Base-by-base conservation (phyloP, 2,329 filamentous ascomycete genomes). In the Arthrocladium fulminans region DNA sequence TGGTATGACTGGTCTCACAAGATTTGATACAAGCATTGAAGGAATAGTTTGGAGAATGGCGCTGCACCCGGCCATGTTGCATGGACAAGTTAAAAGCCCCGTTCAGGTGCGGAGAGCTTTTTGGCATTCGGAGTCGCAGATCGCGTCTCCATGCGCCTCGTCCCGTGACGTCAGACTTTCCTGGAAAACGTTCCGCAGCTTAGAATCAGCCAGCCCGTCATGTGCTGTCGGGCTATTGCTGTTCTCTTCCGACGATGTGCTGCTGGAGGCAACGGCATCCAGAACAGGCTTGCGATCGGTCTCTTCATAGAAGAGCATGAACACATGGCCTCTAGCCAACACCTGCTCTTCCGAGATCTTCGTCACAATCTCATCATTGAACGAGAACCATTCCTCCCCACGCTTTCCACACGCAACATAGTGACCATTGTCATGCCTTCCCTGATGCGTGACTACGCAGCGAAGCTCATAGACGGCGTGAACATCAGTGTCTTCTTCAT, bases 271-370 rank as follows among this genome's bases (percentile, higher is more conserved):
- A n/a, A 24, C 15, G 22, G 42, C 17, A 20, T 42, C 40, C 8
- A 41, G 19, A 13, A 47, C 20, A 20, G 43, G 17, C 10, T 27
- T 22, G 19, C 34, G 47, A 24, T 84, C 80, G 20, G 84, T 70
- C 40, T 78, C 79, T 63, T 98, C 90, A 64, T 97, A 98, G 64
- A 97, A 97, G 1, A 97, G 75, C 90, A 98, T 97, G 62, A 97
- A 97, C 0, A 89, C 90, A 1, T 87, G 88, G 0, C 81, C 81
- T 57, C 94, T 83, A 2, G 73, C 75, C 44, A 92, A 69, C 0
- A 94, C 86, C 23, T 77, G 75, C 9, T 82, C 75, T 62, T 95
- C 86, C 17, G 77, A 77, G 20, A 89, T 84, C 54, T 78, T 74
- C 52, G 74, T 79, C 6, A 97, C 89, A 53, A 84, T 82, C 51